Base-by-base conservation (phyloP, 2,329 filamentous ascomycete genomes). In the Pyrenophora graminea region DNA sequence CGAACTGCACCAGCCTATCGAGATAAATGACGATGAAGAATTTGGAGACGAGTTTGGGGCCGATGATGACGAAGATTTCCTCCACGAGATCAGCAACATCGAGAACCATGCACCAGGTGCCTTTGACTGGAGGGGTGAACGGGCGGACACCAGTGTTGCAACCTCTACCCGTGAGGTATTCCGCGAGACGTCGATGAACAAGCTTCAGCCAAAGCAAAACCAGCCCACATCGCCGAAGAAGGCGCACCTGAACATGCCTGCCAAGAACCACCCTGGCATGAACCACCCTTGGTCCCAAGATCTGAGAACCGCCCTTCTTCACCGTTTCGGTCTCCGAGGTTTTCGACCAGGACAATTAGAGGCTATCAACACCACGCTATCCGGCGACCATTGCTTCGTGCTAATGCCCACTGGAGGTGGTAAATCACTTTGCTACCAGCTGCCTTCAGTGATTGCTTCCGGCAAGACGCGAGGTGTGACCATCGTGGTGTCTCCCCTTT, bases 351-450 rank as follows among this genome's bases (percentile, higher is more conserved):
- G 97, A 68, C 94, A 99, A 69, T 80, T 97, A 1, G 90, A 97
- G 73, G 92, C 94, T 12, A 97, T 99, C 72, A 97, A 99, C 72
- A 88, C 92, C 1, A 97, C 94, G 0, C 78, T 99, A 39, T 80
- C 79, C 25, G 94, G 93, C 3, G 86, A 93, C 58, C 93, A 99
- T 73, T 88, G 89, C 0, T 99, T 99, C 70, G 89, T 99, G 13
- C 79, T 99, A 33, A 99, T 99, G 94, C 94, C 95, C 2, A 99
- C 94, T 0, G 94, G 94, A 45, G 94, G 94, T 53, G 94, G 94
- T 36, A 99, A 99, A 70, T 97, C 93, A 1, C 80, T 99, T 1
- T 97, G 94, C 72, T 99, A 99, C 70, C 95, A 99, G 71, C 77
- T 99, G 10, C 95, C 94, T 12, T 90, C 94, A 2, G 83, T 97